Evolutionary conservation across 2,329 filamentous ascomycete species (phyloP).

Genomic region (Fusarium xyrophilum): DNA sequence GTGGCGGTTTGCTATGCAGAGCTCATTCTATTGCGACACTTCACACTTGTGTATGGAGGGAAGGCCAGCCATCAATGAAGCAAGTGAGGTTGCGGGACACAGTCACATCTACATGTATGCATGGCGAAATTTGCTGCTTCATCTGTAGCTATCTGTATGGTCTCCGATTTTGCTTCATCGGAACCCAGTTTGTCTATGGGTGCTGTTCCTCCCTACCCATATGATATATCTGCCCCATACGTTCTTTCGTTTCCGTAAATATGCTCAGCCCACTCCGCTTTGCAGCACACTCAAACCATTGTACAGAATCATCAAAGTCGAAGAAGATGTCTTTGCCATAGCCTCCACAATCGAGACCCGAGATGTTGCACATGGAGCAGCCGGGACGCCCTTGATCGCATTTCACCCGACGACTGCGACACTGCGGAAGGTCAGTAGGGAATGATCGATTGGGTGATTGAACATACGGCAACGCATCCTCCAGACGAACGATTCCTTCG

Average conservation of each 20-base stretch:
- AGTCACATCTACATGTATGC: neutral
- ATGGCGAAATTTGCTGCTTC: neutral
- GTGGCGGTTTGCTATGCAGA: neutral
- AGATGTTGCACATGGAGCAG: slow-evolving; percentile 21
- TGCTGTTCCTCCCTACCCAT: slow-evolving; percentile 6
- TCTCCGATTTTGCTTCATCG: neutral
- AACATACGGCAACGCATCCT: slow-evolving; percentile 21
- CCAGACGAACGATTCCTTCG: slow-evolving; percentile 24
- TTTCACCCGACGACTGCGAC: slow-evolving; percentile 28
- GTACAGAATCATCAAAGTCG: slow-evolving; percentile 14
- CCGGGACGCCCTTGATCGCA: slow-evolving; percentile 23
- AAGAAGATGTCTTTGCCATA: slow-evolving; percentile 31
- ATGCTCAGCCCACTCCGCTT: slow-evolving; percentile 17
- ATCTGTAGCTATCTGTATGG: fast-evolving
- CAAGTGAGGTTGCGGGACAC: neutral
- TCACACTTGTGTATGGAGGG: fast-evolving
- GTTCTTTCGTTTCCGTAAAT: slow-evolving; percentile 18
- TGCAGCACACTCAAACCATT: slow-evolving; percentile 18
- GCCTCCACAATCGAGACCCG: slow-evolving; percentile 17
- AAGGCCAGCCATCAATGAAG: neutral
- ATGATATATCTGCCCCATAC: slow-evolving; percentile 5
- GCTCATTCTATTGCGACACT: fast-evolving
- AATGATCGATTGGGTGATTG: fast-evolving
- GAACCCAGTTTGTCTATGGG: neutral
- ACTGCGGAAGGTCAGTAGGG: slow-evolving; percentile 6